These are phyloP conservation scores for Millerozyma miso DNA, from an alignment of 805 yeast genomes.

Conservation along the genomic window DNA sequence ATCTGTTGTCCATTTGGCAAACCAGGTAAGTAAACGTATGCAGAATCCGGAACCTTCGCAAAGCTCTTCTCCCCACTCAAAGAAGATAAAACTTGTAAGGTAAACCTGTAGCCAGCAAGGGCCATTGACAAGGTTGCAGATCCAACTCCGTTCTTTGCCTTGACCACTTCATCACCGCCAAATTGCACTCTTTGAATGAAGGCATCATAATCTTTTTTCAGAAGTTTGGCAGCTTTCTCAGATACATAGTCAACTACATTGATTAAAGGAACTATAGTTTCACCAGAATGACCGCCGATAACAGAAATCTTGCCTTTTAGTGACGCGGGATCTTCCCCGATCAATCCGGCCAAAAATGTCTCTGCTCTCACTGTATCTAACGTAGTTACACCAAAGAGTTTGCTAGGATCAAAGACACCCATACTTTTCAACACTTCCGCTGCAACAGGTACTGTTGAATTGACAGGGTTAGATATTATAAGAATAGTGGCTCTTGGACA, in stretches of 20 bases:
- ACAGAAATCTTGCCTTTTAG: slow-evolving; percentile 41
- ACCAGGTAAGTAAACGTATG: slow-evolving; percentile 53
- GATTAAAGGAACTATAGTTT: slow-evolving; percentile 41
- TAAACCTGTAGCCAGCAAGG: slow-evolving; percentile 82
- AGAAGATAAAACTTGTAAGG: slow-evolving; percentile 46
- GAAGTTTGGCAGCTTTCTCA: slow-evolving; percentile 11
- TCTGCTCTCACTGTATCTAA: slow-evolving; percentile 45
- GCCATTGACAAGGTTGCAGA: slow-evolving; percentile 97
- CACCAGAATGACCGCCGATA: slow-evolving; percentile 46
- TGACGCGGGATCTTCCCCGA: slow-evolving; percentile 24
- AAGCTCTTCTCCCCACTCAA: slow-evolving; percentile 12
- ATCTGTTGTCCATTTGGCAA: slow-evolving; percentile 44
- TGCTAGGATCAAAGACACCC: slow-evolving; percentile 43
- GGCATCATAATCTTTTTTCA: slow-evolving; percentile 15
- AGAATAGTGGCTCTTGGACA: slow-evolving; percentile 42
- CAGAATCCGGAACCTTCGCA: slow-evolving; percentile 37
- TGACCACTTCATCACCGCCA: slow-evolving; percentile 95
- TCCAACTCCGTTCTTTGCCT: slow-evolving; percentile 92
- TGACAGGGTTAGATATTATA: slow-evolving; percentile 45
- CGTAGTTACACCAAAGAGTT: slow-evolving; percentile 45
- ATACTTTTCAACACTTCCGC: slow-evolving; percentile 44
- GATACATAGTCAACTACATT: slow-evolving; percentile 13
- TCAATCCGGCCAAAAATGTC: slow-evolving; percentile 38
- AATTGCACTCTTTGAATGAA: slow-evolving; percentile 43
- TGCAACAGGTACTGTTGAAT: slow-evolving; percentile 46